Base-by-base conservation (phyloP, 768 basidiomycete species). In the Leccinellum luteum region DNA sequence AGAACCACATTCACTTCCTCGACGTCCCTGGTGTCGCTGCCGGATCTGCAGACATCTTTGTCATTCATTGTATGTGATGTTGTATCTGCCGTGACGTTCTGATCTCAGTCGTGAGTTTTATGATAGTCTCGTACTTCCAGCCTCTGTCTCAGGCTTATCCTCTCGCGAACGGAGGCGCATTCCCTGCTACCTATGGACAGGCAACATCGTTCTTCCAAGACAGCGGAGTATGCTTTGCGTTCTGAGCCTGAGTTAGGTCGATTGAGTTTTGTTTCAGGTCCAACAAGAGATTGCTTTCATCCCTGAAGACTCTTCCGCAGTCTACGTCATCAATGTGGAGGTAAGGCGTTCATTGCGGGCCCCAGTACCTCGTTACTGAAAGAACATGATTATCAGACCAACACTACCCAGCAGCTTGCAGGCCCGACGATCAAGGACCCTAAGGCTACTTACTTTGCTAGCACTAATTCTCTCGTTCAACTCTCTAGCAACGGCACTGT, bases 1-100 rank as follows among this genome's bases (percentile, higher is more conserved):
- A 91, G 64, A 95, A 95, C 70, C 93, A 95, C 67, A 78, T 95
- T 53, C 84, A 88, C 69, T 94, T 92, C 81, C 76, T 94, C 23
- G 77, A 89, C 58, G 84, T 90, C 2, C 88, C 90, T 9, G 79
- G 77, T 23, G 77, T 81, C 7, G 56, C 82, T n/a, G 81, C 87
- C 19, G 92, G 92, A 12, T 82, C 79, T 41, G 87, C 85, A 3
- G 76, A 85, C 53, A 87, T 94, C 56, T 95, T 91, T 62, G 91
- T 94, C 27, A 90, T 95, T 59, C 93, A 95, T 71, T 95, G 90
- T 89, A 65, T 63, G 87, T 76, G n/a, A 28, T 25, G 2, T 23
- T 19, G 28, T 35, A 3, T 35, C 27, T 31, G 1, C 31, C 3
- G 10, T 28, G 2, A 21, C 6, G n/a, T 19, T 41, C 25, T 4